Percentiles rank a stretch among this genome's conserved stretches.
Evolutionary conservation across 306 rosid species (phyloP).

Genomic region (Lathyrus oleraceus): DNA sequence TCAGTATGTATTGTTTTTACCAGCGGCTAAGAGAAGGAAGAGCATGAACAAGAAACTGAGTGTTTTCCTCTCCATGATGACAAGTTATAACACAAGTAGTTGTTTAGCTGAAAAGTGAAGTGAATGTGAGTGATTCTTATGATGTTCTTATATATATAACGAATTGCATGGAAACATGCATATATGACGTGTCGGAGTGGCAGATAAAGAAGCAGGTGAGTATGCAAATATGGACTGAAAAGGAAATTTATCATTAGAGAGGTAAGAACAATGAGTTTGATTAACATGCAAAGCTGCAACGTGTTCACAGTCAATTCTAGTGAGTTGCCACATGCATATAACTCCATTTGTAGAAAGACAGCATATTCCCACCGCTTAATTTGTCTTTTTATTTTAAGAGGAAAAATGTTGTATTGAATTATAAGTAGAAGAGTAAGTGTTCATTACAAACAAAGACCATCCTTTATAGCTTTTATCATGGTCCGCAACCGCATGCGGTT

Average conservation of each 20-base stretch:
- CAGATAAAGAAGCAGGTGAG: conserved; percentile 3
- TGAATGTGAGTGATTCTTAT: not conserved
- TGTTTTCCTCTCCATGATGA: not conserved
- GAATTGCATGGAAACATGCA: not conserved
- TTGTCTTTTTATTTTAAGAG: not conserved
- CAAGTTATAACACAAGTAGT: not conserved
- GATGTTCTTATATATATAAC: conserved; percentile 2
- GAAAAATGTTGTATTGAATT: no score
- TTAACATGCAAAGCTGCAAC: conserved; percentile 4
- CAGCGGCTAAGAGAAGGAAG: not conserved
- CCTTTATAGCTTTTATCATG: no score
- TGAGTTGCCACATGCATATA: not conserved
- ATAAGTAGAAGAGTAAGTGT: no score
- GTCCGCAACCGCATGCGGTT: no score
- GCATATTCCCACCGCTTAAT: not conserved
- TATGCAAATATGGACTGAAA: not conserved
- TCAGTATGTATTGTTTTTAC: not conserved
- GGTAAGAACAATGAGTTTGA: not conserved
- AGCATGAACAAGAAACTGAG: not conserved
- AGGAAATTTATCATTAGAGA: not conserved
- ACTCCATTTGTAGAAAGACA: not conserved
- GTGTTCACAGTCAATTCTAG: not conserved
- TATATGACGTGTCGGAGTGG: not conserved
- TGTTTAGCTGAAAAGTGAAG: not conserved
- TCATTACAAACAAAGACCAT: no score